These are phyloP conservation scores for Trifolium dubium DNA, from an alignment of 306 rosid genomes.

Conservation along the genomic window DNA sequence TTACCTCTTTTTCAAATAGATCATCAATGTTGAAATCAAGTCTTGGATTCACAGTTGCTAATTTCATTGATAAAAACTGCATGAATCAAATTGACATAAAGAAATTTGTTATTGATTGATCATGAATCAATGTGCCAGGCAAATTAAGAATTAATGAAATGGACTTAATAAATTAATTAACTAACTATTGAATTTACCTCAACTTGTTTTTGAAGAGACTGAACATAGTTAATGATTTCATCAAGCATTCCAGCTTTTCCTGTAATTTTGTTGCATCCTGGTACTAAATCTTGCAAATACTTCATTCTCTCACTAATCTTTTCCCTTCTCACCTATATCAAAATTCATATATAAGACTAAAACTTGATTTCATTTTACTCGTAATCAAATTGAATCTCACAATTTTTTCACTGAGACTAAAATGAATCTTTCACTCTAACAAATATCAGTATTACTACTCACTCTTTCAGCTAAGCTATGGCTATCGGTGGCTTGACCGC, in stretches of 20 bases:
- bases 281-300: constrained; percentile 93
- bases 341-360: not conserved
- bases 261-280: constrained; percentile 93
- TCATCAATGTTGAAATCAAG: constrained; percentile 75
- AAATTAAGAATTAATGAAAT: not conserved
- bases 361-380: not conserved
- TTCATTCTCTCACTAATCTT: constrained; percentile 96
- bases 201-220: constrained; percentile 93
- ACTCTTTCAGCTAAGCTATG: constrained; percentile 98
- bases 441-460: constrained; percentile 30
- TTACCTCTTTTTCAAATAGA: constrained; percentile 76
- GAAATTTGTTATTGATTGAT: not conserved
- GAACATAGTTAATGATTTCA: constrained; percentile 96
- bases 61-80: constrained; percentile 98
- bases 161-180: not conserved
- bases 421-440: not conserved
- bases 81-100: not conserved
- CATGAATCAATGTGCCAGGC: not conserved
- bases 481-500: constrained; percentile 98
- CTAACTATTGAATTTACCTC: constrained; percentile 54
- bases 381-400: not conserved
- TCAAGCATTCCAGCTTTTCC: constrained; percentile 99
- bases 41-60: constrained; percentile 83
- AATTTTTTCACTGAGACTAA: not conserved
- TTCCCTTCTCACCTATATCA: constrained; percentile 83